Conservation (phyloP, 306 rosid genomes). For the Canavalia ensiformis region DNA sequence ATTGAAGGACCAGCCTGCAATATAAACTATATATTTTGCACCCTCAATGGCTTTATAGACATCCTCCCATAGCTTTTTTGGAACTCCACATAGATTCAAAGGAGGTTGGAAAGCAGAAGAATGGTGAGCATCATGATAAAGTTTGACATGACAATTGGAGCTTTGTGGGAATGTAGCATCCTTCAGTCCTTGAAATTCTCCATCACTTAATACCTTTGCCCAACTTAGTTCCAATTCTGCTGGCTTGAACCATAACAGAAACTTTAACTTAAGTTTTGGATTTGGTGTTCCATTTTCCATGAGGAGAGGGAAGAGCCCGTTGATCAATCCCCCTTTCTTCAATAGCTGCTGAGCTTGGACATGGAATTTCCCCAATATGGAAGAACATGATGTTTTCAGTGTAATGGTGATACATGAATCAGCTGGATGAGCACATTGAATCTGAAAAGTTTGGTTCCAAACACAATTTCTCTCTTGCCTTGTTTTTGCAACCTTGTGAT, state of each 20-base stretch:
- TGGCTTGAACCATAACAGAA: slow-evolving; percentile 86
- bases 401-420: slow-evolving; percentile 68
- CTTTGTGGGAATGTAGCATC: slow-evolving; percentile 78
- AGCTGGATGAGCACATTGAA: slow-evolving; percentile 85
- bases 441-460: slow-evolving; percentile 89
- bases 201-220: slow-evolving; percentile 59
- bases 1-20: slow-evolving; percentile 94
- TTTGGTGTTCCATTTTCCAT: slow-evolving; percentile 73
- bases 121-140: slow-evolving; percentile 96
- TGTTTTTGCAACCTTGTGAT: slow-evolving; percentile 72
- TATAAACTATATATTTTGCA: slow-evolving; percentile 79
- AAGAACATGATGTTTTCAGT: slow-evolving; percentile 63
- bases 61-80: slow-evolving; percentile 90
- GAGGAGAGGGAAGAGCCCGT: slow-evolving; percentile 74
- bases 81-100: slow-evolving; percentile 58
- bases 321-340: slow-evolving; percentile 67
- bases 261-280: slow-evolving; percentile 72
- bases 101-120: slow-evolving; percentile 75
- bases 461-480: slow-evolving; percentile 63
- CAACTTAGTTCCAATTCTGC: slow-evolving; percentile 75
- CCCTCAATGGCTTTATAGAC: slow-evolving; percentile 84
- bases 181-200: slow-evolving; percentile 69
- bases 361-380: slow-evolving; percentile 70
- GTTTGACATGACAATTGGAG: slow-evolving; percentile 77
- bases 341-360: slow-evolving; percentile 66